Percentiles rank a stretch among this genome's conserved stretches.
These are phyloP conservation scores for Pythium pectinolyticum DNA, from an alignment of 352 stramenopile species.

Conservation along the genomic window DNA sequence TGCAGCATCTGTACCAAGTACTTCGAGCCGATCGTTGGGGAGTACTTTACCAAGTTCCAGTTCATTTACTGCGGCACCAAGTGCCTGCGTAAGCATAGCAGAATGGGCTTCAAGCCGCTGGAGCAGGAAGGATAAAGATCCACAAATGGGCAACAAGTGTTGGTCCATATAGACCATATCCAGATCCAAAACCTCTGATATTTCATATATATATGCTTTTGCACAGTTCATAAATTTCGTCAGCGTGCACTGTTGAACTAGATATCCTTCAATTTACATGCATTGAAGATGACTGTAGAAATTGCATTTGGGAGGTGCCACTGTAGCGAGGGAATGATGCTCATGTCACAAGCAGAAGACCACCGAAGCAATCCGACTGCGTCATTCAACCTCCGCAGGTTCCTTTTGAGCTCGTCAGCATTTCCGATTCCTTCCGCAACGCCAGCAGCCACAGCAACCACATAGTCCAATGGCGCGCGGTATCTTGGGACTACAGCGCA, in stretches of 20 bases:
- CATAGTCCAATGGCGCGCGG: conserved; percentile 12
- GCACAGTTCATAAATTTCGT: no score
- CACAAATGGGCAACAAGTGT: no score
- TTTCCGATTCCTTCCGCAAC: no score
- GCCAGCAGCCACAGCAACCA: no score
- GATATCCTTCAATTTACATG: conserved; percentile 7
- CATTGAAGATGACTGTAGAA: conserved; percentile 7
- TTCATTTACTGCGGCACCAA: conserved; percentile 85
- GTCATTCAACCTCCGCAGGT: no score
- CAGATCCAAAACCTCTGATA: conserved; percentile 1
- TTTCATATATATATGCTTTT: no score
- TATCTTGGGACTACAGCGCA: conserved; percentile 17
- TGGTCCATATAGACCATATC: no score
- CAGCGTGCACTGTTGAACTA: neutral
- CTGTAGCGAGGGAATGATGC: conserved; percentile 1
- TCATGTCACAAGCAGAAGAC: conserved; percentile 26
- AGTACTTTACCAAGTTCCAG: conserved; percentile 87
- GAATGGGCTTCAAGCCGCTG: conserved; percentile 45
- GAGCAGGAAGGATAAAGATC: neutral
- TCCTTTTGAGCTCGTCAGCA: no score
- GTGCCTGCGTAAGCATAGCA: conserved; percentile 75
- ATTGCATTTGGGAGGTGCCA: conserved; percentile 7
- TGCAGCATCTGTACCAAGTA: conserved; percentile 71
- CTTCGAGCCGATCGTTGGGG: conserved; percentile 83
- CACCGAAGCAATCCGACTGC: conserved; percentile 6